Percentiles rank a stretch among this genome's conserved stretches.
Conservation (phyloP, 345 rosid genomes). For the Citropsis articulata region DNA sequence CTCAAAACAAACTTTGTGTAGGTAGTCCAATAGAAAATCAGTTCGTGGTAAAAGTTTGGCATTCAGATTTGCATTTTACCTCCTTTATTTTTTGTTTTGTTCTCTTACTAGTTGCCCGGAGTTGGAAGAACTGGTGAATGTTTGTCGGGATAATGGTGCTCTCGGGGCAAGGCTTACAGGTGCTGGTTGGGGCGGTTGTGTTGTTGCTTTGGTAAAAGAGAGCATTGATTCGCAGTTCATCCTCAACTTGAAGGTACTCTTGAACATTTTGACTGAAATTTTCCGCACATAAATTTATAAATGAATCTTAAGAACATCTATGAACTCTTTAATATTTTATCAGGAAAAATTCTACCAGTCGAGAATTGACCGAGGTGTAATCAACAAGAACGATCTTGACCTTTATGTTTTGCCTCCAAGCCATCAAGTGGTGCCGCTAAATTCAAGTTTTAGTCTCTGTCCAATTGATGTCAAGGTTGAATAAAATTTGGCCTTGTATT, state of each 20-base stretch:
- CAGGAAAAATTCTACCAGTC: conserved; percentile 84
- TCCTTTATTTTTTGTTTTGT: neutral
- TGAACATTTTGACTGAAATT: neutral
- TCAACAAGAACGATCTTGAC: conserved; percentile 64
- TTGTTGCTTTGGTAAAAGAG: conserved; percentile 86
- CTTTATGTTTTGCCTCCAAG: conserved; percentile 90
- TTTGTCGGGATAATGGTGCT: conserved; percentile 64
- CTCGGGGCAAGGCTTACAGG: conserved; percentile 96
- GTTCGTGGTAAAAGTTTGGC: neutral
- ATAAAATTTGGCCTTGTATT: too few relatives aligned
- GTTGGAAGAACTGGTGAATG: conserved; percentile 84
- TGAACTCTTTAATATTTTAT: neutral
- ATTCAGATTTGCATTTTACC: neutral
- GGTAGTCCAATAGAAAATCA: too few relatives aligned
- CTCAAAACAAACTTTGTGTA: too few relatives aligned
- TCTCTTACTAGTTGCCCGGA: conserved; percentile 69
- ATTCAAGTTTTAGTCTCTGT: conserved; percentile 51
- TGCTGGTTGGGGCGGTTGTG: conserved; percentile 99
- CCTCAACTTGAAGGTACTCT: conserved; percentile 65
- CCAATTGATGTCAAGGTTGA: neutral
- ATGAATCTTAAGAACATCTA: neutral
- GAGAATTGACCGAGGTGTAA: conserved; percentile 72
- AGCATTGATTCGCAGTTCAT: conserved; percentile 75
- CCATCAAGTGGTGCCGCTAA: conserved; percentile 98
- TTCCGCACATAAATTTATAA: neutral